These are phyloP conservation scores for Neofusicoccum parvum DNA, from an alignment of 2,329 filamentous ascomycete species.

Conservation along the genomic window DNA sequence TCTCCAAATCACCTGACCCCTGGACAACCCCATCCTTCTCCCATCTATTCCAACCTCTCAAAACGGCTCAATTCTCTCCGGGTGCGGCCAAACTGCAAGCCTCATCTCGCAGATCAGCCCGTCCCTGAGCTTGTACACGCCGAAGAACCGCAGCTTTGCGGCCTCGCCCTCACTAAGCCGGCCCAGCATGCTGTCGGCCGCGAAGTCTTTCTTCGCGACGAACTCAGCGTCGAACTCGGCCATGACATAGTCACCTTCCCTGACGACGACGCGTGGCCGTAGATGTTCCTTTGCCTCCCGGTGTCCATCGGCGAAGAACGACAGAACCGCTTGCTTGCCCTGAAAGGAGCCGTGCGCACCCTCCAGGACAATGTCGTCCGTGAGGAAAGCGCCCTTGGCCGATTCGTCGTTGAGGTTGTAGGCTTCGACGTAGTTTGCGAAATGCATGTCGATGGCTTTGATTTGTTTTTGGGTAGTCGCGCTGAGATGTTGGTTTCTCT, in stretches of 20 bases:
- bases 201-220: not conserved
- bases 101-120: not conserved
- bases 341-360: not conserved
- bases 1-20: not conserved
- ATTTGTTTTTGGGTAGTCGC: not conserved
- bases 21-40: not conserved
- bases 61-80: not conserved
- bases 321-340: not conserved
- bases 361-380: not conserved
- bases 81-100: not conserved
- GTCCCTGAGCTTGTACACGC: not conserved
- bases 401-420: not conserved
- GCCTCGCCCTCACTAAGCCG: not conserved
- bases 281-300: not conserved
- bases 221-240: constrained; percentile 2
- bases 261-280: not conserved
- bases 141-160: not conserved
- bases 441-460: not conserved
- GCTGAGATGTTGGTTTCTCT: not conserved
- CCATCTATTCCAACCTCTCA: not conserved
- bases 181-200: not conserved
- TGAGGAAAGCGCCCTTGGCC: not conserved
- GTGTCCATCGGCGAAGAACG: not conserved
- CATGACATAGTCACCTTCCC: not conserved
- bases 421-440: not conserved